Evolutionary conservation across 176 grass and related monocot genomes (phyloP).

Genomic region (Raddia distichophylla): DNA sequence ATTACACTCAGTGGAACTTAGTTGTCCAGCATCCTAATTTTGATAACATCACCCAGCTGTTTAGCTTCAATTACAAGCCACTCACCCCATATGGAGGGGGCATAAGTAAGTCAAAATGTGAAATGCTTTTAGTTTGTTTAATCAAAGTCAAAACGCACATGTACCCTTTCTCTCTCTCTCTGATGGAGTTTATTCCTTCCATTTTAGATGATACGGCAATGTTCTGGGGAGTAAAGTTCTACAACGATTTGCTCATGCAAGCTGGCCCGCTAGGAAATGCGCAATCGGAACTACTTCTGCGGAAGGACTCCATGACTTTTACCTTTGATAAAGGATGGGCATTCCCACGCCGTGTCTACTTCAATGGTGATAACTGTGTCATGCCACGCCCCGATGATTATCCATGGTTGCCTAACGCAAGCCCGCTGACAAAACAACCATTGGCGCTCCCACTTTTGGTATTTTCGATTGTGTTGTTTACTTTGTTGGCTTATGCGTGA

Average conservation of each 20-base stretch:
- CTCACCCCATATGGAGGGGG: slow-evolving; percentile 72
- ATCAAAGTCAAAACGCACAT: slow-evolving; percentile 4
- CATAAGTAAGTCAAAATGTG: slow-evolving; percentile 74
- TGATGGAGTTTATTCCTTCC: slow-evolving; percentile 26
- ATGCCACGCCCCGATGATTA: slow-evolving; percentile 79
- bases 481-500: slow-evolving; percentile 66
- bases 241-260: slow-evolving; percentile 91
- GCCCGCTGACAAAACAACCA: slow-evolving; percentile 59
- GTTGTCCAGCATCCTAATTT: slow-evolving; percentile 89
- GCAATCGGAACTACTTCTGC: slow-evolving; percentile 82
- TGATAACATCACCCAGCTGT: slow-evolving; percentile 68
- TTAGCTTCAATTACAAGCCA: slow-evolving; percentile 94
- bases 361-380: slow-evolving; percentile 92
- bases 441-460: slow-evolving; percentile 47
- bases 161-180: slow-evolving; percentile 7
- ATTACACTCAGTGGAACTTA: slow-evolving; percentile 90
- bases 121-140: slow-evolving; percentile 27
- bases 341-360: slow-evolving; percentile 77
- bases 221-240: slow-evolving; percentile 93
- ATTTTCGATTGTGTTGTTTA: slow-evolving; percentile 56
- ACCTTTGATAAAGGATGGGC: slow-evolving; percentile 89
- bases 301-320: slow-evolving; percentile 60
- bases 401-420: slow-evolving; percentile 82
- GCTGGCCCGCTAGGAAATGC: slow-evolving; percentile 72
- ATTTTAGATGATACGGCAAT: slow-evolving; percentile 86